A percentile compares a stretch with the other conserved stretches of the same genome.
phyloP scores from a whole-genome alignment of 2,329 filamentous ascomycete genomes.

The Xylariales sp. region DNA sequence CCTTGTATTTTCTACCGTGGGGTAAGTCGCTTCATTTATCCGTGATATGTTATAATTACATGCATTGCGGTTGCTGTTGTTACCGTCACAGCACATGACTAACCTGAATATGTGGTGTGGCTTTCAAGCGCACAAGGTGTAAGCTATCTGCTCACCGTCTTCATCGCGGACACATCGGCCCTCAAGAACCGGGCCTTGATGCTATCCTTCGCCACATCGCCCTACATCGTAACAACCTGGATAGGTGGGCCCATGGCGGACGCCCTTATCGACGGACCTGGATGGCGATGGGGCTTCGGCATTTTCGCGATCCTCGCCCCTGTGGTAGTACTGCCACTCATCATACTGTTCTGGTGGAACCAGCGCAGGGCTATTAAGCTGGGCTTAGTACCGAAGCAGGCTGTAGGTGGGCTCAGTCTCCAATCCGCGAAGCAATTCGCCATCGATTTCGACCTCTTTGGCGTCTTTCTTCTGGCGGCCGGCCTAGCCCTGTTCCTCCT shows the following conservation, averaged over 20 bases:
- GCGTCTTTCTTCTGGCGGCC: conserved; percentile 31
- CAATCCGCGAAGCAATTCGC: conserved; percentile 4
- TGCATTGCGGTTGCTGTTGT: no score
- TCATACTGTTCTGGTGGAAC: not conserved
- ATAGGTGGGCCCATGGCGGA: conserved; percentile 54
- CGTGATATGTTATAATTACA: conserved; percentile 25
- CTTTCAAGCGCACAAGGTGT: conserved; percentile 47
- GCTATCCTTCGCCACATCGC: conserved; percentile 60
- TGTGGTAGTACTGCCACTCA: not conserved
- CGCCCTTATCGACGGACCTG: conserved; percentile 42
- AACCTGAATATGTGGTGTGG: conserved; percentile 23
- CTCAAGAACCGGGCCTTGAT: conserved; percentile 64
- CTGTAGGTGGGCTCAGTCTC: conserved; percentile 34
- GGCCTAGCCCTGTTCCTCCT: conserved; percentile 46
- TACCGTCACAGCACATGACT: conserved; percentile 43
- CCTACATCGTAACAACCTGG: conserved; percentile 63
- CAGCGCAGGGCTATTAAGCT: not conserved
- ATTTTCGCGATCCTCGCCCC: not conserved
- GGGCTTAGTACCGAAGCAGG: conserved; percentile 22
- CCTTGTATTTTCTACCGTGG: conserved; percentile 54
- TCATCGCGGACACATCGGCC: conserved; percentile 64
- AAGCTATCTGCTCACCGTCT: conserved; percentile 52
- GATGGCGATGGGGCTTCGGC: conserved; percentile 57
- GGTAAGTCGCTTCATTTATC: conserved; percentile 11
- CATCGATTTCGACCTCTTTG: conserved; percentile 36